Base-by-base conservation (phyloP, 2,329 filamentous ascomycete genomes). In the Fusarium nanum region DNA sequence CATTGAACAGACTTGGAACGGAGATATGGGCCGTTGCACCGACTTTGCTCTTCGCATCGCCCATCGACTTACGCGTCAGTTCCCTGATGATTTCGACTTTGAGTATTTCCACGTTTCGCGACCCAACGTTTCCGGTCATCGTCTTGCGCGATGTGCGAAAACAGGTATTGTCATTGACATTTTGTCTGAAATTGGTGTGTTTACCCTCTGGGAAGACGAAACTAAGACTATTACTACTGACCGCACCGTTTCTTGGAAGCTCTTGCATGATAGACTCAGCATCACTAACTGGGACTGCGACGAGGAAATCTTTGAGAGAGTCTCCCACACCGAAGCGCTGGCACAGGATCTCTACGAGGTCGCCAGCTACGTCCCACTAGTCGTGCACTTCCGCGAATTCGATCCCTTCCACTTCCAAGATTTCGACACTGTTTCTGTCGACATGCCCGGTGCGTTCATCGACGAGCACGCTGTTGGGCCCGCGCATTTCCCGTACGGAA, bases 331-430 rank as follows among this genome's bases (percentile, higher is more conserved):
- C 3, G 10, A 13, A 12, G 49, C 32, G 9, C 23, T 20, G 9
- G 49, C 49, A 1, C 18, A 12, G 7, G 37, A 34, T 4, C 49
- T 41, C 7, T 8, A 41, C 2, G 32, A 52, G 1, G n/a, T 41
- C 3, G n/a, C 23, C 7, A 13, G 9, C 0, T 41, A 9, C 11
- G 49, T 5, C 0, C 32, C 37, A 4, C 49, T 52, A 3, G 3
- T 52, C 8, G 6, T 41, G 0, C 23, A 41, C 13, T 52, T 37
- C 8, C 48, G 32, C 10, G 49, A 27, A 1, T 18, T 41, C 20
- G 11, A 41, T 3, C 32, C 20, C 3, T 4, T 41, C 2, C 23
- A 41, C 1, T 52, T 37, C 12, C 32, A 13, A 2, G 13, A 41
- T 11, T 18, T 41, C 28, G 11, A 41, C 5, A 34, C 16, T 3